Percentiles rank a stretch among this genome's conserved stretches.
phyloP scores from a whole-genome alignment of 1,139 yeast genomes.

The Yamadazyma spencermartinsiae region DNA sequence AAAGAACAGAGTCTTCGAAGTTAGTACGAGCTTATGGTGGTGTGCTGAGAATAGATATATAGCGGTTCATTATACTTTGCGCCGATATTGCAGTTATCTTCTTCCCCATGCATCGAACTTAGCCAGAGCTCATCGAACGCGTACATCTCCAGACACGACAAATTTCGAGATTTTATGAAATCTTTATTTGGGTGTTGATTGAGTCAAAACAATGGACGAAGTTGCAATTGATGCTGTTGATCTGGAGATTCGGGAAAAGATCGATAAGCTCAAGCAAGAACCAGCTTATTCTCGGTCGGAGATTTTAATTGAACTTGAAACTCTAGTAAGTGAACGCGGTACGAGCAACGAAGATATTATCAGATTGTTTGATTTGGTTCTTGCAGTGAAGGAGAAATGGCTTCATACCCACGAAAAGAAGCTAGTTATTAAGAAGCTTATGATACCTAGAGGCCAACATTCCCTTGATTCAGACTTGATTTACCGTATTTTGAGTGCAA shows the following conservation, averaged over 20 bases:
- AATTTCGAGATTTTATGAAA: neutral
- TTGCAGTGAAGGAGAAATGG: conserved; percentile 1
- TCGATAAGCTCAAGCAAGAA: neutral
- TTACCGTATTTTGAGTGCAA: conserved; percentile 24
- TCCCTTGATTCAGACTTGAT: conserved; percentile 14
- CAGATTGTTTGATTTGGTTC: conserved; percentile 5
- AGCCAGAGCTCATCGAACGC: neutral
- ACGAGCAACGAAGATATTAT: neutral
- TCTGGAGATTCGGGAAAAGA: neutral
- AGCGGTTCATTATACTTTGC: too few relatives aligned
- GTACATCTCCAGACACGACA: neutral
- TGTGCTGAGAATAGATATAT: too few relatives aligned
- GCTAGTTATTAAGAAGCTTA: conserved; percentile 14
- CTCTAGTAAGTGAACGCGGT: neutral
- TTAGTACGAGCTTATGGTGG: too few relatives aligned
- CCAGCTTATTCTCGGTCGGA: neutral
- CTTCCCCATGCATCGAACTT: too few relatives aligned
- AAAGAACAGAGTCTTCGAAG: too few relatives aligned
- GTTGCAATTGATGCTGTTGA: neutral
- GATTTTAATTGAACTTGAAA: neutral
- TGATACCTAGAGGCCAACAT: conserved; percentile 17
- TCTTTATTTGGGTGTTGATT: neutral
- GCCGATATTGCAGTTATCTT: too few relatives aligned
- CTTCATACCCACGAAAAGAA: conserved; percentile 13
- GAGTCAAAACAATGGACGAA: neutral